Conservation (phyloP, 2,329 filamentous ascomycete species). For the Aspergillus melleus region DNA sequence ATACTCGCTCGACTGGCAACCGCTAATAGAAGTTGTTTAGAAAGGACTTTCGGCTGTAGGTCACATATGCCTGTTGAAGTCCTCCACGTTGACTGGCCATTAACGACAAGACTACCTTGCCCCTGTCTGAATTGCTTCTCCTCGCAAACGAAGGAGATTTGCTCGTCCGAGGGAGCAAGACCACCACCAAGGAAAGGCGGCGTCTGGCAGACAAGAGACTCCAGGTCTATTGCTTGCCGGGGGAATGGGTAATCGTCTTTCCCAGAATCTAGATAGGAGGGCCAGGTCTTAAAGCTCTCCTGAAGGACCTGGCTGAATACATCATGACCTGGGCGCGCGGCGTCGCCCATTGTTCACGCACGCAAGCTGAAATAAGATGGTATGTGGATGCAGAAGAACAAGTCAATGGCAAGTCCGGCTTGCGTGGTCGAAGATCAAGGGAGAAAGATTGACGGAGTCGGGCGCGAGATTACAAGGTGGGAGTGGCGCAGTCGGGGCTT, state of each 20-base stretch:
- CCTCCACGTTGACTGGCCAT: conserved; percentile 21
- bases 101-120: conserved; percentile 15
- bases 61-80: conserved; percentile 17
- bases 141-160: conserved; percentile 18
- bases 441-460: too few species aligned
- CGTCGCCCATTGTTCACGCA: conserved; percentile 11
- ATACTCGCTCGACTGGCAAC: conserved; percentile 11
- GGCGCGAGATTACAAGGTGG: too few species aligned
- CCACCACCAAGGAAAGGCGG: conserved; percentile 20
- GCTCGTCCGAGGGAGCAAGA: conserved; percentile 5
- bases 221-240: conserved; percentile 14
- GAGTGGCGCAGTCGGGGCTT: too few species aligned
- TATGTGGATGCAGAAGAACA: too few species aligned
- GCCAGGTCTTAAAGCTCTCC: conserved; percentile 14
- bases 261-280: conserved; percentile 12
- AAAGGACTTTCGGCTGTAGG: conserved; percentile 14
- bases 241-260: conserved; percentile 11
- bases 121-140: neutral
- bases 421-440: too few species aligned
- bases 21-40: conserved; percentile 15
- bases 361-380: too few species aligned
- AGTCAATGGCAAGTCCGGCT: too few species aligned
- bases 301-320: conserved; percentile 14
- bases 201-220: conserved; percentile 13
- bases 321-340: conserved; percentile 16